Percentiles rank a stretch among this genome's conserved stretches.
These are phyloP conservation scores for Solanum lycopersicoides DNA, from an alignment of 257 asterid species.

Conservation along the genomic window DNA sequence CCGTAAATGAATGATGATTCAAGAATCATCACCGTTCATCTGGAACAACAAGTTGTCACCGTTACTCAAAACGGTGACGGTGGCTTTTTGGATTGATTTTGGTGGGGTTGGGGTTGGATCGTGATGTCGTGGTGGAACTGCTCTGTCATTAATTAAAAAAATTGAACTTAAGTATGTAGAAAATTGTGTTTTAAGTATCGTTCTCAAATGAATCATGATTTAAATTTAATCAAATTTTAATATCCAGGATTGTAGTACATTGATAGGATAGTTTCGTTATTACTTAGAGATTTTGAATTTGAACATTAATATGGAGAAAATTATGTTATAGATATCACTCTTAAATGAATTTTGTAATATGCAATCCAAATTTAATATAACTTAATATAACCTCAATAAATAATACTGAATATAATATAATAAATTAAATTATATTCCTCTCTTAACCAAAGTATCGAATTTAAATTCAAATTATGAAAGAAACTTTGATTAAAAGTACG, in stretches of 20 bases:
- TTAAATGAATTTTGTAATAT: accelerated
- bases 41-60: neutral
- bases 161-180: too few relatives aligned
- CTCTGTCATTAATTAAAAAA: too few relatives aligned
- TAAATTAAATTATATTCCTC: too few relatives aligned
- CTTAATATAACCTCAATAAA: too few relatives aligned
- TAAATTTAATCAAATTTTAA: too few relatives aligned
- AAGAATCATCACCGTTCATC: neutral
- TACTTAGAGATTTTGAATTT: too few relatives aligned
- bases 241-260: too few relatives aligned
- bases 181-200: too few relatives aligned
- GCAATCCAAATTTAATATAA: accelerated
- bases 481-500: accelerated
- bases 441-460: too few relatives aligned
- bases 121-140: accelerated
- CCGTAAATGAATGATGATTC: neutral
- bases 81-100: neutral
- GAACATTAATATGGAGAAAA: accelerated
- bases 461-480: too few relatives aligned
- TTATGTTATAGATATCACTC: accelerated
- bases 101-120: neutral
- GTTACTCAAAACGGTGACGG: neutral
- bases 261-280: accelerated
- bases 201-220: too few relatives aligned
- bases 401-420: accelerated